Evolutionary conservation across 1,284 basidiomycete genomes (phyloP).

Genomic region (Melampsora larici-populina): DNA sequence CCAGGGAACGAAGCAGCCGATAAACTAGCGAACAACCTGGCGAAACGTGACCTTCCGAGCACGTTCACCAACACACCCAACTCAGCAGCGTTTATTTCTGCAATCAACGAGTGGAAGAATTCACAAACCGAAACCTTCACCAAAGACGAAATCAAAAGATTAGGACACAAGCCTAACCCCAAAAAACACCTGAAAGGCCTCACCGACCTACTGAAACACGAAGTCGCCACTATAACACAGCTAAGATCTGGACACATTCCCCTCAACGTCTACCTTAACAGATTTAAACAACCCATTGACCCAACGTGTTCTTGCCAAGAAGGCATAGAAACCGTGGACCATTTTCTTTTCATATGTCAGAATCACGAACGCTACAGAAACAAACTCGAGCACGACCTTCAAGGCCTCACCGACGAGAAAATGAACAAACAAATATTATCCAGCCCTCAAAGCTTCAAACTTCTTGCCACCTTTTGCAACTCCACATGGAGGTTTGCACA

Average conservation of each 20-base stretch:
- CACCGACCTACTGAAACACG: background rate
- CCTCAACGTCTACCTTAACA: background rate
- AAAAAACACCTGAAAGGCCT: background rate
- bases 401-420: background rate
- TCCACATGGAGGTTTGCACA: too few species aligned
- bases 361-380: background rate
- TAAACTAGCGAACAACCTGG: background rate
- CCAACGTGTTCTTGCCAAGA: too few species aligned
- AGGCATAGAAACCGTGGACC: too few species aligned
- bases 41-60: background rate
- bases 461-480: background rate
- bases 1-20: too few species aligned
- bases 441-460: background rate
- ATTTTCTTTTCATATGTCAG: too few species aligned
- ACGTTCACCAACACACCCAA: background rate
- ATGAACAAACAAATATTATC: background rate
- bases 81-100: too few species aligned
- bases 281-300: too few species aligned
- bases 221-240: background rate
- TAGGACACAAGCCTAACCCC: background rate
- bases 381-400: background rate
- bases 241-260: background rate
- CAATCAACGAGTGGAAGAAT: background rate
- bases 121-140: background rate
- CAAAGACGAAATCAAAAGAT: background rate